A percentile compares a stretch with the other conserved stretches of the same genome.
phyloP scores from a whole-genome alignment of 2,329 filamentous ascomycete genomes.

The Hysterium pulicare region DNA sequence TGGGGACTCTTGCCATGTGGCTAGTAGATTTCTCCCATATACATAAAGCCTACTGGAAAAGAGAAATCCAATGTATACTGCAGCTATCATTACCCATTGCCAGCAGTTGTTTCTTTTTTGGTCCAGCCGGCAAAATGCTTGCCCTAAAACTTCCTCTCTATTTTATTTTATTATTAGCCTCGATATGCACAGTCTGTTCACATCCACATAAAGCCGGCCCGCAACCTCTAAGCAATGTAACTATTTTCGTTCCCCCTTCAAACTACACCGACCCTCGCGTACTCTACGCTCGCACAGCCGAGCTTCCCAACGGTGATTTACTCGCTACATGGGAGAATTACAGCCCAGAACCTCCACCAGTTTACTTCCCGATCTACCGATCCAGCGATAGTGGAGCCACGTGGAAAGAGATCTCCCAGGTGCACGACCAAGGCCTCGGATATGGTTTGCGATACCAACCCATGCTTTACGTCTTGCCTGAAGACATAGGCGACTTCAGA shows the following conservation, averaged over 20 bases:
- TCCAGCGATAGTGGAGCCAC: constrained; percentile 48
- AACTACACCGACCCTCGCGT: constrained; percentile 47
- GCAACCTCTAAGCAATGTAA: constrained; percentile 16
- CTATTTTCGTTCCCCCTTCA: constrained; percentile 44
- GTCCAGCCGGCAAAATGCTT: not conserved
- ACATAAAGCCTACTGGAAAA: not conserved
- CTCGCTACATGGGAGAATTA: constrained; percentile 57
- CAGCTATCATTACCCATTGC: no score
- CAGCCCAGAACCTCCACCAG: constrained; percentile 42
- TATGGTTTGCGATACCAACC: constrained; percentile 69
- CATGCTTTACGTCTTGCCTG: constrained; percentile 61
- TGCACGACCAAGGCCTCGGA: constrained; percentile 61
- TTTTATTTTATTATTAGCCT: not conserved
- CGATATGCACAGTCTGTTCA: not conserved
- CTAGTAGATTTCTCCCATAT: not conserved
- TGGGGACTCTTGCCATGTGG: not conserved
- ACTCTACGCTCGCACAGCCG: constrained; percentile 51
- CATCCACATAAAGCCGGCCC: not conserved
- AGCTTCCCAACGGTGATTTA: constrained; percentile 44
- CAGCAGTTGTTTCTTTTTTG: not conserved
- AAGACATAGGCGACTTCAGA: constrained; percentile 55
- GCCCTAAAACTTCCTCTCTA: not conserved
- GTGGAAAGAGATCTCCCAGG: constrained; percentile 62
- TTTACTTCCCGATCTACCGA: constrained; percentile 47
- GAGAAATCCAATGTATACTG: not conserved